phyloP scores from a whole-genome alignment of 202 grass and related monocot genomes.

The Dendrocalamus latiflorus region DNA sequence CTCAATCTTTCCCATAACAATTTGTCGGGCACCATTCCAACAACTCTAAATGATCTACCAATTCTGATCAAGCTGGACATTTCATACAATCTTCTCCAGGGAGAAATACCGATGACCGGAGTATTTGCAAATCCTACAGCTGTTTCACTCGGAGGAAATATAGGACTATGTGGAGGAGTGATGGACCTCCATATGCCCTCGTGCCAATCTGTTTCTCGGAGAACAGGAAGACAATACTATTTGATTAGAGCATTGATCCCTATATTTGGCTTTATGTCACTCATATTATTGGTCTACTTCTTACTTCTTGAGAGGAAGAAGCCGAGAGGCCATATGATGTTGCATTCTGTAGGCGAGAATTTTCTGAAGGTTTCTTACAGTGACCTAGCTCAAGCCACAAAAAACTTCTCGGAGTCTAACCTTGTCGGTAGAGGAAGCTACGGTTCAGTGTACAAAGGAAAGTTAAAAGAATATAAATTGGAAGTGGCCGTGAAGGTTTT shows the following conservation, averaged over 20 bases:
- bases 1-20: background rate
- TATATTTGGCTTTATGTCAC: background rate
- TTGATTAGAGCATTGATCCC: too few relatives aligned
- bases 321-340: background rate
- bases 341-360: background rate
- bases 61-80: background rate
- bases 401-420: too few relatives aligned
- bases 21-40: background rate
- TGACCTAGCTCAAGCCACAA: too few relatives aligned
- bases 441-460: too few relatives aligned
- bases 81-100: slow-evolving; percentile 12
- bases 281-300: background rate
- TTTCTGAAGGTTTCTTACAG: background rate
- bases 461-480: too few relatives aligned
- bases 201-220: background rate
- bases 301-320: background rate
- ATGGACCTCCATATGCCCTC: background rate
- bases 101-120: background rate
- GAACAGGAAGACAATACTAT: too few relatives aligned
- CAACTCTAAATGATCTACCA: background rate
- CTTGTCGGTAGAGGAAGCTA: too few relatives aligned
- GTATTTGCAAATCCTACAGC: slow-evolving; percentile 16
- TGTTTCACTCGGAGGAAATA: background rate
- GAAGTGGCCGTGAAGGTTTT: too few relatives aligned
- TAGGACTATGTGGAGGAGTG: background rate